Percentiles rank a stretch among this genome's conserved stretches.
phyloP scores from a whole-genome alignment of 805 yeast genomes.

The Spathaspora sp. region DNA sequence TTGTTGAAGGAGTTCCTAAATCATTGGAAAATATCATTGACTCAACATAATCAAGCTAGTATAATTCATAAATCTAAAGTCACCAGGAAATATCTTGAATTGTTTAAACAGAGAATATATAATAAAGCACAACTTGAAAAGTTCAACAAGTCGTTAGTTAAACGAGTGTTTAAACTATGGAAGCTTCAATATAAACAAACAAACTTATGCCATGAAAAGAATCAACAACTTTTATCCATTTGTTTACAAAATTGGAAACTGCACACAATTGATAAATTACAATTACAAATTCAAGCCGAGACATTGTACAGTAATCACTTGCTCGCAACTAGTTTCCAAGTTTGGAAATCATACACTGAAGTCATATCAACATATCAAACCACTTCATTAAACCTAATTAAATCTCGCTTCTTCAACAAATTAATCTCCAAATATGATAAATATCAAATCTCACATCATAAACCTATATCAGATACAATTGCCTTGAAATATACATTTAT shows the following conservation, averaged over 20 bases:
- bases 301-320: no score
- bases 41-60: conserved; percentile 10
- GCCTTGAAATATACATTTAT: background rate
- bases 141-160: background rate
- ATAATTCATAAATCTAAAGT: conserved; percentile 4
- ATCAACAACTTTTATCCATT: background rate
- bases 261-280: no score
- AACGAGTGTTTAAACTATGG: conserved; percentile 5
- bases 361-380: background rate
- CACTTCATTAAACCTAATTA: background rate
- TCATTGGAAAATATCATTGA: conserved; percentile 12
- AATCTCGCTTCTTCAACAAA: conserved; percentile 4
- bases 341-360: background rate
- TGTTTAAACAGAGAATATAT: conserved; percentile 13
- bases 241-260: background rate
- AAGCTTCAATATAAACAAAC: background rate
- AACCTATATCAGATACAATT: background rate
- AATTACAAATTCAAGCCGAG: no score
- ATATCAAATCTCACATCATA: background rate
- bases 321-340: background rate
- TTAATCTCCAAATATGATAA: conserved; percentile 4
- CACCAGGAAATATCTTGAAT: conserved; percentile 5
- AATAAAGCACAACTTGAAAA: background rate
- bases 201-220: no score
- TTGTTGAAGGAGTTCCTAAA: conserved; percentile 6